phyloP scores from a whole-genome alignment of 805 yeast genomes.

The Cyberlindnera maclurae region DNA sequence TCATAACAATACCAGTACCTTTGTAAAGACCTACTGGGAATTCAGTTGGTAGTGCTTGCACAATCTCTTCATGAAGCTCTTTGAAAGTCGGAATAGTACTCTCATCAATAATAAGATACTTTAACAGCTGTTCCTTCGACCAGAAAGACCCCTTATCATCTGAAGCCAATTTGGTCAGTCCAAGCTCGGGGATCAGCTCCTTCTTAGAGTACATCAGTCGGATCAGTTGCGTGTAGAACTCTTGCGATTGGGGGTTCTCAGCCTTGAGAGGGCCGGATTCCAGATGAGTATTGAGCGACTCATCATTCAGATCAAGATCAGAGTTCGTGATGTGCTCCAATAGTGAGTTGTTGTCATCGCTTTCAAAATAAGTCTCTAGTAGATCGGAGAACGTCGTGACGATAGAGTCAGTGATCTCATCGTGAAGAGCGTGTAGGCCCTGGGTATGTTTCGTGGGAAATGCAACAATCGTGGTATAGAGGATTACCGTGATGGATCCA shows the following conservation, averaged over 20 bases:
- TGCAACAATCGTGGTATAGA: not conserved
- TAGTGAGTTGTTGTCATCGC: constrained; percentile 8
- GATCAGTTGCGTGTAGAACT: constrained; percentile 11
- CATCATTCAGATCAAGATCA: constrained; percentile 3
- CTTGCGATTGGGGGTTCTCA: constrained; percentile 7
- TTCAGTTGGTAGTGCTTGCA: constrained; percentile 38
- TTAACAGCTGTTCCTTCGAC: constrained; percentile 25
- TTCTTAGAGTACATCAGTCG: constrained; percentile 10
- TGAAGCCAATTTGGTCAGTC: constrained; percentile 29
- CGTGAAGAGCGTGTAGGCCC: not conserved
- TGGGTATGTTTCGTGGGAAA: constrained; percentile 1
- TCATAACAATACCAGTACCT: constrained; percentile 19
- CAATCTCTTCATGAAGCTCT: constrained; percentile 37
- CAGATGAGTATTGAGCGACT: not conserved
- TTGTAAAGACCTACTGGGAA: constrained; percentile 11
- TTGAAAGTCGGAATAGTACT: constrained; percentile 33
- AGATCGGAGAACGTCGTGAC: not conserved
- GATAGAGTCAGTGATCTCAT: not conserved
- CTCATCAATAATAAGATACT: constrained; percentile 18
- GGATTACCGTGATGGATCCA: not conserved
- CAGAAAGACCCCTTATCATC: constrained; percentile 41
- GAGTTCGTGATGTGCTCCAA: constrained; percentile 6
- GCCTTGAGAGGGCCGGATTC: not conserved
- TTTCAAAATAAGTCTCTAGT: constrained; percentile 4
- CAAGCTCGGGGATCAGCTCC: constrained; percentile 10